Base-by-base conservation (phyloP, 257 asterid genomes). In the Gentiana macrophylla region DNA sequence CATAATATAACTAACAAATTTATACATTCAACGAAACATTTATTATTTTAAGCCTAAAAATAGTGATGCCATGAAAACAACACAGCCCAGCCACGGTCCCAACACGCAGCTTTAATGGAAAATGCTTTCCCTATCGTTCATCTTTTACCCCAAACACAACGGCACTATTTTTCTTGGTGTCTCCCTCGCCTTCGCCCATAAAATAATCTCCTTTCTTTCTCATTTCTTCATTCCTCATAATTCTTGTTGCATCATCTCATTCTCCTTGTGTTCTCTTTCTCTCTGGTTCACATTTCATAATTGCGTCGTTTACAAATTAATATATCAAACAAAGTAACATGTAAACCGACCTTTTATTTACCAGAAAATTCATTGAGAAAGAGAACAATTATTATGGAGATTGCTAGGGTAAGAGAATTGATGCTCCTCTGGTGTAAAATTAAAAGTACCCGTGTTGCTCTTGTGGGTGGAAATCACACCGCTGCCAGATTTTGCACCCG, bases 381-480 rank as follows among this genome's bases (percentile, higher is more conserved):
- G 50, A 50, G 52, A 50, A 52, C 52, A 65, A 52, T 15, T 8
- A 59, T 35, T 74, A 87, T 87, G 96, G 94, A 87, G 72, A n/a
- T 84, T 46, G 76, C 72, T 36, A 78, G 94, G 58, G 76, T 87
- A 50, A 74, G 72, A 76, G 70, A 76, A 13, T 59, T 87, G 67
- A 37, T 84, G 72, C 72, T 75, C 64, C 92, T 84, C 49, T 79
- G 84, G 76, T 66, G 70, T 24, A 61, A 71, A 46, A 56, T 59
- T 13, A 73, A 72, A 78, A 74, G 48, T 57, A 70, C 3, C 46
- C 87, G 83, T 61, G 72, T 78, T 49, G 82, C 80, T 70, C 89
- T 87, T 61, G 80, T 83, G 75, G 95, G 95, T 77, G 94, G 86
- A 47, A 86, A 86, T 49, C 95, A 84, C 81, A 84, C 95, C 65